Percentiles rank a stretch among this genome's conserved stretches.
These are phyloP conservation scores for Gnomoniopsis sp. DNA, from an alignment of 2,329 filamentous ascomycete genomes.

Conservation along the genomic window DNA sequence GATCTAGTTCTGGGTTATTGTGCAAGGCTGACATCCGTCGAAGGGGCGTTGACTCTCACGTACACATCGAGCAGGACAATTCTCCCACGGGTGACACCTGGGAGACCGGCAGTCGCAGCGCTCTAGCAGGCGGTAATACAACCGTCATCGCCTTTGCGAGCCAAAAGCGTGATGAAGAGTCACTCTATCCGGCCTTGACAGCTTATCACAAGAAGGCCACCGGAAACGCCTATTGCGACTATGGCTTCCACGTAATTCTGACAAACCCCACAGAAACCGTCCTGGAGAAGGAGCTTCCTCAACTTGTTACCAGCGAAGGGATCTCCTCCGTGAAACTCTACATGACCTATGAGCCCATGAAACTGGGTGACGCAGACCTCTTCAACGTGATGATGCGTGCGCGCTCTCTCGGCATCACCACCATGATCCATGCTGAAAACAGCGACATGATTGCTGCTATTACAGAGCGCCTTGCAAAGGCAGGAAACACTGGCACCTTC, in stretches of 20 bases:
- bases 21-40: neutral
- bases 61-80: constrained; percentile 34
- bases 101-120: constrained; percentile 45
- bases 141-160: constrained; percentile 56
- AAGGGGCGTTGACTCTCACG: constrained; percentile 35
- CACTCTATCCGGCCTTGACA: constrained; percentile 27
- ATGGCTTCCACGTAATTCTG: constrained; percentile 51
- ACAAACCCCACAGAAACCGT: constrained; percentile 40
- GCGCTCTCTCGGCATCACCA: constrained; percentile 40
- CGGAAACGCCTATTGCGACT: constrained; percentile 45
- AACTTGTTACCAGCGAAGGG: constrained; percentile 29
- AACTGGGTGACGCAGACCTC: constrained; percentile 35
- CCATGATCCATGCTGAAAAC: constrained; percentile 47
- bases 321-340: constrained; percentile 43
- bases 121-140: constrained; percentile 56
- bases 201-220: constrained; percentile 15
- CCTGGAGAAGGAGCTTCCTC: constrained; percentile 39
- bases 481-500: constrained; percentile 26
- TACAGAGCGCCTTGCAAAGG: constrained; percentile 23
- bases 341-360: constrained; percentile 41
- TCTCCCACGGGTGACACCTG: constrained; percentile 30
- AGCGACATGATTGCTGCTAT: constrained; percentile 42
- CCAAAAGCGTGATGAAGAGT: constrained; percentile 42
- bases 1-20: no score
- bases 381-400: constrained; percentile 38